Base-by-base conservation (phyloP, 257 asterid species). In the Cruciata laevipes region DNA sequence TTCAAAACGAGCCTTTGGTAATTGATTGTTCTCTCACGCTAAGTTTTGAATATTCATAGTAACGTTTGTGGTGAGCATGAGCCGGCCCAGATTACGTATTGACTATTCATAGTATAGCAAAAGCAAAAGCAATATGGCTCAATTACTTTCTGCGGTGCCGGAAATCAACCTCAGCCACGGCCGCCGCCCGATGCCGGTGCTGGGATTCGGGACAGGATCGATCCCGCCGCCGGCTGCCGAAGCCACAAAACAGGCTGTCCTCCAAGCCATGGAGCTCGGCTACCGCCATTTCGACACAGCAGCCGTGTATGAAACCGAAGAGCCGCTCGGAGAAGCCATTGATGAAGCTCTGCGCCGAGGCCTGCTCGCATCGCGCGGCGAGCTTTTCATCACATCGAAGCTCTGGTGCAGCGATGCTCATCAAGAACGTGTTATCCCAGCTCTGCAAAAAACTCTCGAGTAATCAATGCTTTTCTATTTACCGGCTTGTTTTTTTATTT, bases 261-360 rank as follows among this genome's bases (percentile, higher is more conserved):
- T 87, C 25, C 74, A 75, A 27, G 96, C 87, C 3, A 85, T 85
- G 42, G 79, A 77, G 18, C 23, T 76, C 27, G 96, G 96, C 1
- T 89, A 86, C 63, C 59, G 86, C 52, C 95, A 89, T 65, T 83
- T 89, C 33, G 95, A 89, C 73, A 85, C 96, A 3, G 92, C 95
- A 18, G 66, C 95, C 35, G 30, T 82, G 11, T 86, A 86, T 53
- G 35, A 70, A 16, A 71, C 89, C 0, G 91, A 86, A 65, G 72
- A 72, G 61, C 80, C 95, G 14, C 76, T 86, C 5, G 91, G 95
- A 0, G 86, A 80, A 62, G 91, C 95, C 57, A 21, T 86, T 52
- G 67, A 10, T 53, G 86, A 86, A 73, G 89, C 73, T 3, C n/a
- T 80, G 3, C 24, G 60, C 12, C 66, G 74, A 20, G 83, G 90